phyloP scores from a whole-genome alignment of 306 rosid species.

The Cicer bijugum region DNA sequence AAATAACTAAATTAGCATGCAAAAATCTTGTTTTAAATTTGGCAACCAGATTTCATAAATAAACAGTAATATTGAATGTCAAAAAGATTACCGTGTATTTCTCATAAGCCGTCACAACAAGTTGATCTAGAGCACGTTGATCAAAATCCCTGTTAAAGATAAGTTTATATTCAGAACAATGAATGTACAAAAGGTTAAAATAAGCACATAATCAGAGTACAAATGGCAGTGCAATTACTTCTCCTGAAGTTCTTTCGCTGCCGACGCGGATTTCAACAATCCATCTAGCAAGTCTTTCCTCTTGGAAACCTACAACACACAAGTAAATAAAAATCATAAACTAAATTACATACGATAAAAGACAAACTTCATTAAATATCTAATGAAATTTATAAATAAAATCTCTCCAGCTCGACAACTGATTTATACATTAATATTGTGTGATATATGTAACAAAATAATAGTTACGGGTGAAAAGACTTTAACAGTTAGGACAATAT shows the following conservation, averaged over 20 bases:
- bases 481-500: conserved; percentile 20
- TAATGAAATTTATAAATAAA: conserved; percentile 28
- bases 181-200: conserved; percentile 41
- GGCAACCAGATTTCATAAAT: conserved; percentile 33
- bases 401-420: conserved; percentile 37
- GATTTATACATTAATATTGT: conserved; percentile 15
- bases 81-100: conserved; percentile 78
- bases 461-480: not conserved
- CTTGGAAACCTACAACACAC: conserved; percentile 62
- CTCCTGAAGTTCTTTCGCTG: conserved; percentile 67
- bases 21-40: conserved; percentile 10
- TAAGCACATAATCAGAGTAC: conserved; percentile 41
- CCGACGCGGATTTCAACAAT: conserved; percentile 63
- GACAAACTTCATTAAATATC: conserved; percentile 27
- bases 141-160: conserved; percentile 80
- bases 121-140: conserved; percentile 78
- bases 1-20: conserved; percentile 34
- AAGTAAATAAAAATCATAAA: conserved; percentile 41
- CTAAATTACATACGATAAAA: conserved; percentile 33
- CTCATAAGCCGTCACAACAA: conserved; percentile 75
- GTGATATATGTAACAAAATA: conserved; percentile 28
- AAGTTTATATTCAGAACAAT: conserved; percentile 41
- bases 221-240: conserved; percentile 60
- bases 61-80: conserved; percentile 30
- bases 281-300: conserved; percentile 70